phyloP scores from a whole-genome alignment of 805 yeast genomes.

The Yamadazyma ubonensis region DNA sequence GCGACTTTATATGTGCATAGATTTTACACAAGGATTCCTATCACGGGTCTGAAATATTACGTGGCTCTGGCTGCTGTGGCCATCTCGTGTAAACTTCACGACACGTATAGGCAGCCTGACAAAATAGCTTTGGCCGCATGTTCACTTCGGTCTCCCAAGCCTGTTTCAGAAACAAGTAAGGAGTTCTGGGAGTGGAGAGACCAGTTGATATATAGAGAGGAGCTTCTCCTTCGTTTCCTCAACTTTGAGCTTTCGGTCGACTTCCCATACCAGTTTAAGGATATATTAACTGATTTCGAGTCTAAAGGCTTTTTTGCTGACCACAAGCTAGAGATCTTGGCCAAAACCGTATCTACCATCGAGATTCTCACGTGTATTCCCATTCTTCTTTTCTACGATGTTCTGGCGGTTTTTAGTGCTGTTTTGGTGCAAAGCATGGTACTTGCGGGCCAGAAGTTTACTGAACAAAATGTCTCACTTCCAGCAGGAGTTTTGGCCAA shows the following conservation, averaged over 20 bases:
- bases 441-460: conserved; percentile 4
- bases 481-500: conserved; percentile 2
- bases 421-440: conserved; percentile 21
- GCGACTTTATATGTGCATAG: conserved; percentile 41
- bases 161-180: conserved; percentile 39
- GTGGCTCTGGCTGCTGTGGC: conserved; percentile 45
- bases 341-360: conserved; percentile 32
- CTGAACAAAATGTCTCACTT: background rate
- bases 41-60: conserved; percentile 43
- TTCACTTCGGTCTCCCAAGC: conserved; percentile 30
- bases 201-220: conserved; percentile 43
- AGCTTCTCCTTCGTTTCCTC: conserved; percentile 35
- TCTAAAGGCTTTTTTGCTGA: conserved; percentile 13
- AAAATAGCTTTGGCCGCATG: conserved; percentile 41
- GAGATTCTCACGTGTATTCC: conserved; percentile 42
- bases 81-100: conserved; percentile 43
- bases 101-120: conserved; percentile 43
- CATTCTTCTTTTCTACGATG: conserved; percentile 33
- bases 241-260: conserved; percentile 40
- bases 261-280: conserved; percentile 39
- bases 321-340: conserved; percentile 19
- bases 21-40: conserved; percentile 42
- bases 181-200: conserved; percentile 47
- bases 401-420: conserved; percentile 32
- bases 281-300: conserved; percentile 11